Base-by-base conservation (phyloP, 306 rosid genomes). In the Quercus alba region DNA sequence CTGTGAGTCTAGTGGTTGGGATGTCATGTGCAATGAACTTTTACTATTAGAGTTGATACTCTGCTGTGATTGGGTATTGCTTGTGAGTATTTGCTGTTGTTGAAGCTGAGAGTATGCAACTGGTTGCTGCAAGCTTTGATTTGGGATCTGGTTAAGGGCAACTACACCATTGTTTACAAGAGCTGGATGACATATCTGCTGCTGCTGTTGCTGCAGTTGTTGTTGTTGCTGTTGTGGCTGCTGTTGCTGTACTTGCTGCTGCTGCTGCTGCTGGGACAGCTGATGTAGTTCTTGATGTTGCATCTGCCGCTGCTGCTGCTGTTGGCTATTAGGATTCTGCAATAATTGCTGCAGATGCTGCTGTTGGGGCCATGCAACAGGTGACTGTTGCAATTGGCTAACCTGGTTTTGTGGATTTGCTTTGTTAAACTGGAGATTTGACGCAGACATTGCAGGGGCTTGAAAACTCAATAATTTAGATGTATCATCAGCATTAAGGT, bases 401-500 rank as follows among this genome's bases (percentile, higher is more conserved):
- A 73, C 91, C 82, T 91, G 99, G 86, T 80, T 89, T 80, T 88
- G 90, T 73, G 81, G 82, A 86, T 87, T 92, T 23, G 88, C 88
- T 84, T 93, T 90, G 85, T 85, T 89, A 79, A 86, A 85, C 56
- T 90, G 99, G 78, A 75, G 90, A 78, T 62, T 86, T 33, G 96
- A 84, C 4, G 85, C 79, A 58, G 97, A 80, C 79, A 84, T 78
- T 69, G 54, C 88, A 9, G 97, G 97, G 78, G 88, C 55, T 87
- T 91, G 97, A 82, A 95, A 95, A 79, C 81, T 93, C 89, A 95
- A 73, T 77, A 95, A 78, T 86, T 95, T 95, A 82, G 99, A 93
- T 5, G 99, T 94, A 78, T 95, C 99, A 51, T 95, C 98, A 25
- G 89, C 58, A 64, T 80, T 19, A 21, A 88, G 86, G 84, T 85